A percentile compares a stretch with the other conserved stretches of the same genome.
Evolutionary conservation across 495 filamentous ascomycete genomes (phyloP).

Genomic region (Cryomyces minteri): DNA sequence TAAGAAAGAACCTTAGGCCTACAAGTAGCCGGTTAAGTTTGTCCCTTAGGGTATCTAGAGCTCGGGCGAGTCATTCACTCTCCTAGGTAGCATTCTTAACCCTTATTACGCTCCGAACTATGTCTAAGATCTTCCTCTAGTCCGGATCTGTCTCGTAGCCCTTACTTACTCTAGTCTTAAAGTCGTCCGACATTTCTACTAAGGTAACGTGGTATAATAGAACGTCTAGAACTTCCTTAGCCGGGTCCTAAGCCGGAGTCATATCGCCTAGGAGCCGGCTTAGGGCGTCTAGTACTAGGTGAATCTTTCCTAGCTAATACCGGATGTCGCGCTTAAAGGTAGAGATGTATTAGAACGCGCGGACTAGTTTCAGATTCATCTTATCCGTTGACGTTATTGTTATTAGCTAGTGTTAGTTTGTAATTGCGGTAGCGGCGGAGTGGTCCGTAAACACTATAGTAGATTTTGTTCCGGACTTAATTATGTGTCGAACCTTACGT

Average conservation of each 20-base stretch:
- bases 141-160: neutral
- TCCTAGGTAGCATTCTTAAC: neutral
- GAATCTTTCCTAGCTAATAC: neutral
- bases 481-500: neutral
- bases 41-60: neutral
- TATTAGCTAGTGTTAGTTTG: neutral
- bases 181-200: neutral
- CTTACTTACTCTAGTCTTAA: neutral
- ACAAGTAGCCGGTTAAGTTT: too few relatives aligned
- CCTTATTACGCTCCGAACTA: neutral
- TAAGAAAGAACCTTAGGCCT: neutral
- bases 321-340: neutral
- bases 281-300: neutral
- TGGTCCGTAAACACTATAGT: constrained; percentile 1
- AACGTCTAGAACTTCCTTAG: neutral
- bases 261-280: neutral
- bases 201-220: neutral
- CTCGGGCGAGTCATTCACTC: too few relatives aligned
- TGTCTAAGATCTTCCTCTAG: neutral
- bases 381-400: neutral
- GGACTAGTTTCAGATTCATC: neutral
- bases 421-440: neutral
- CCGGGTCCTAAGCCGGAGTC: neutral
- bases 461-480: neutral
- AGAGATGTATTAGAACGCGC: neutral